These are phyloP conservation scores for Rhododendron molle DNA, from an alignment of 148 eudicot species.

Conservation along the genomic window DNA sequence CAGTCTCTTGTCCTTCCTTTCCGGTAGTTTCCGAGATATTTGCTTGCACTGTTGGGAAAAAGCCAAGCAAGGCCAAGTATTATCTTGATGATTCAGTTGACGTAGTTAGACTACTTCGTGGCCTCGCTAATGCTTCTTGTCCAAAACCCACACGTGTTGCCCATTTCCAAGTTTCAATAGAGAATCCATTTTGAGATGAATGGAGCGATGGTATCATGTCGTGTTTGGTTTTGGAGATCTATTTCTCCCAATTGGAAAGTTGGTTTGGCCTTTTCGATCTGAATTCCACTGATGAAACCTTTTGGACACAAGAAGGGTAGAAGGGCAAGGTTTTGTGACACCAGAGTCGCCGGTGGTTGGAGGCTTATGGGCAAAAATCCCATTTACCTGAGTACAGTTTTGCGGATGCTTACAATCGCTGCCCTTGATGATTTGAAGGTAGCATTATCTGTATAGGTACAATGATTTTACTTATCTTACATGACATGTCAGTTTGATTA, in stretches of 20 bases:
- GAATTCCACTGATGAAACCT: background rate
- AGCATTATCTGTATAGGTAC: slow-evolving; percentile 9
- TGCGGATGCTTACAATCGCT: background rate
- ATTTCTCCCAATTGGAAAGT: background rate
- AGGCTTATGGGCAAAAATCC: slow-evolving; percentile 2
- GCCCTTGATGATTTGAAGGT: background rate
- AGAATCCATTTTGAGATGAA: slow-evolving; percentile 21
- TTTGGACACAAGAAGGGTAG: background rate
- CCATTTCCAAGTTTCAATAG: slow-evolving; percentile 54
- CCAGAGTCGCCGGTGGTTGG: background rate
- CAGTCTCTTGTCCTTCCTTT: slow-evolving; percentile 32
- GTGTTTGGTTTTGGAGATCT: background rate
- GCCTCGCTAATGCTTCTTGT: slow-evolving; percentile 48
- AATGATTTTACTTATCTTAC: slow-evolving; percentile 1
- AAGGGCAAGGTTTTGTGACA: background rate
- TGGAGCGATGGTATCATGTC: background rate
- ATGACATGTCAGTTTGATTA: slow-evolving; percentile 7
- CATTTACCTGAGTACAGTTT: slow-evolving; percentile 7
- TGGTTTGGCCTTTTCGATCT: background rate
- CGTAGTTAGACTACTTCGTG: slow-evolving; percentile 42
- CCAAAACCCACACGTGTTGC: slow-evolving; percentile 44
- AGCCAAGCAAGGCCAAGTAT: slow-evolving; percentile 90
- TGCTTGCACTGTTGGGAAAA: slow-evolving; percentile 84
- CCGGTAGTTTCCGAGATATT: slow-evolving; percentile 47
- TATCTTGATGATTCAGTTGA: slow-evolving; percentile 69